Conservation (phyloP, 169 alveolate genomes). For the Cryptosporidium canis region DNA sequence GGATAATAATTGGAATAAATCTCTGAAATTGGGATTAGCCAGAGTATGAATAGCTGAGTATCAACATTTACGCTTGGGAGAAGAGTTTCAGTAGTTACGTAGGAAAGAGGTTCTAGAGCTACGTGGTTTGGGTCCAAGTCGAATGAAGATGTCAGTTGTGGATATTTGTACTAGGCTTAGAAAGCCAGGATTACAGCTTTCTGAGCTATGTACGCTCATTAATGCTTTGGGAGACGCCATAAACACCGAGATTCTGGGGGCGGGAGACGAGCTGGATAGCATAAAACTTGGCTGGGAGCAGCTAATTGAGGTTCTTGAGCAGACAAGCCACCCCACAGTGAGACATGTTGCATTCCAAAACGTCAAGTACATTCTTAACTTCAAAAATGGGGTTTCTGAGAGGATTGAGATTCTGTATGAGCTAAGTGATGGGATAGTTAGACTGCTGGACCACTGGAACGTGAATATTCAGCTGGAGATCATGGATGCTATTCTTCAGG, state of each 20-base stretch:
- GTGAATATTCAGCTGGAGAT: constrained; percentile 34
- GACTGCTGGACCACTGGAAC: constrained; percentile 47
- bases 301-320: constrained; percentile 35
- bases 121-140: neutral
- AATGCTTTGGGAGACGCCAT: constrained; percentile 46
- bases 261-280: neutral
- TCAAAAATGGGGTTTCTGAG: constrained; percentile 8
- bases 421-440: constrained; percentile 22
- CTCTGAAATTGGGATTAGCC: no score
- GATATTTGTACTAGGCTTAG: constrained; percentile 28
- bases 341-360: constrained; percentile 64
- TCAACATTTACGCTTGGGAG: no score
- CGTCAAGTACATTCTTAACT: constrained; percentile 11
- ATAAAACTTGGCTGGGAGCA: constrained; percentile 49
- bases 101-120: neutral
- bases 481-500: constrained; percentile 9
- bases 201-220: constrained; percentile 42
- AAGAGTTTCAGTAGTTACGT: no score
- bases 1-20: no score
- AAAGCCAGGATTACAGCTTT: constrained; percentile 33
- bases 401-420: neutral
- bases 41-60: no score
- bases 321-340: constrained; percentile 62
- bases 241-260: neutral
- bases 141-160: neutral